phyloP scores from a whole-genome alignment of 23 red algal genomes.

The Gracilaria caudata region DNA sequence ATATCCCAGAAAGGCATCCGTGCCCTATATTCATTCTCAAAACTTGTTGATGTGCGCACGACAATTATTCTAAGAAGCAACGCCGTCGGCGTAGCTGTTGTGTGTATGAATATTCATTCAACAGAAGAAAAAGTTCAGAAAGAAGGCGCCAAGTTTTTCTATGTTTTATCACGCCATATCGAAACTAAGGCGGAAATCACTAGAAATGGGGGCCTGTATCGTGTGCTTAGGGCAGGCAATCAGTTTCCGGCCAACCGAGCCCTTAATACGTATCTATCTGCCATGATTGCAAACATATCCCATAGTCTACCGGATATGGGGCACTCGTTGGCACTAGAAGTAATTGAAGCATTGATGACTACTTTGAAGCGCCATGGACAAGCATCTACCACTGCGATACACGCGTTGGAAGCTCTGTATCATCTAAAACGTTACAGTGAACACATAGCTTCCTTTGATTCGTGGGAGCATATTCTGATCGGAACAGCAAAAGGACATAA shows the following conservation, averaged over 20 bases:
- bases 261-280: constrained; percentile 18
- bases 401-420: constrained; percentile 45
- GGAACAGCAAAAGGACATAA: constrained; percentile 18
- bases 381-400: constrained; percentile 12
- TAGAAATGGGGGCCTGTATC: constrained; percentile 20
- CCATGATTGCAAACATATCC: constrained; percentile 29
- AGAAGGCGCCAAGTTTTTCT: constrained; percentile 14
- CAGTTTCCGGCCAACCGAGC: constrained; percentile 3
- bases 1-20: not conserved
- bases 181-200: constrained; percentile 38
- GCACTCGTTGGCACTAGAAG: not conserved
- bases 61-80: not conserved
- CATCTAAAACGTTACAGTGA: constrained; percentile 1
- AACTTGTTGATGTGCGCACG: constrained; percentile 14
- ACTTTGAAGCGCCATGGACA: constrained; percentile 31
- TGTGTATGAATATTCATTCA: constrained; percentile 4
- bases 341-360: constrained; percentile 17
- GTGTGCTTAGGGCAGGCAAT: constrained; percentile 6
- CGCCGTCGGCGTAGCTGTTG: constrained; percentile 15
- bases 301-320: constrained; percentile 1
- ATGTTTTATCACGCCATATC: constrained; percentile 1
- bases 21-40: constrained; percentile 10
- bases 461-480: constrained; percentile 11
- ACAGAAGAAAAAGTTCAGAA: constrained; percentile 16
- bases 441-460: constrained; percentile 24